Base-by-base conservation (phyloP, 257 asterid species). In the Plantago ovata region DNA sequence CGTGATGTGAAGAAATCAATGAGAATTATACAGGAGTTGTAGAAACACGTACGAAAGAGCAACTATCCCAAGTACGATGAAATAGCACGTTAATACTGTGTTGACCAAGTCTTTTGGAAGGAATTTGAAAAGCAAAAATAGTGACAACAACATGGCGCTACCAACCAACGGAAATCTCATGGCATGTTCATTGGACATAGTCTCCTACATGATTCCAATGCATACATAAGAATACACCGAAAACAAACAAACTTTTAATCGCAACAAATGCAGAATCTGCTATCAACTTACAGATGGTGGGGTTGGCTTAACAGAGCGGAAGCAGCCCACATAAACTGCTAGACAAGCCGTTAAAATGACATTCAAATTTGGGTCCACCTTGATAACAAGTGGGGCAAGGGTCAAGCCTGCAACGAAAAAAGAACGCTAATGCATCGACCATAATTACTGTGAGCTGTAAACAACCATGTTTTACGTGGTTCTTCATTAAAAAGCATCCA, bases 61-160 rank as follows among this genome's bases (percentile, higher is more conserved):
- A 53, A 78, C 81, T 50, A 83, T 84, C 69, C 97, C 99, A 56
- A 89, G 99, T 51, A 93, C 79, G 60, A 89, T 84, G 71, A 93
- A 93, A 70, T 93, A 93, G 83, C 93, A 77, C 22, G 99, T 89
- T 68, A 93, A 66, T 14, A 89, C 97, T 39, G 97, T 95, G 78
- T 93, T 93, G 38, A 93, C 99, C 96, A 89, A 77, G 84, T 93
- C 99, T 67, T 93, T 93, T 0, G 99, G 84, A n/a, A 93, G 74
- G 72, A 93, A 89, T 74, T 93, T 93, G 69, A 93, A 93, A 21
- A 93, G 99, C 60, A 93, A 77, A 82, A 93, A 93, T 68, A 93
- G 63, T 33, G 99, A 93, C 77, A 89, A 70, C 77, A 93, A 81
- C 95, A 89, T 79, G 1, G 96, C 99, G 64, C 99, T 93, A 72